phyloP scores from a whole-genome alignment of 176 grass and related monocot species.

The Microstegium vimineum region DNA sequence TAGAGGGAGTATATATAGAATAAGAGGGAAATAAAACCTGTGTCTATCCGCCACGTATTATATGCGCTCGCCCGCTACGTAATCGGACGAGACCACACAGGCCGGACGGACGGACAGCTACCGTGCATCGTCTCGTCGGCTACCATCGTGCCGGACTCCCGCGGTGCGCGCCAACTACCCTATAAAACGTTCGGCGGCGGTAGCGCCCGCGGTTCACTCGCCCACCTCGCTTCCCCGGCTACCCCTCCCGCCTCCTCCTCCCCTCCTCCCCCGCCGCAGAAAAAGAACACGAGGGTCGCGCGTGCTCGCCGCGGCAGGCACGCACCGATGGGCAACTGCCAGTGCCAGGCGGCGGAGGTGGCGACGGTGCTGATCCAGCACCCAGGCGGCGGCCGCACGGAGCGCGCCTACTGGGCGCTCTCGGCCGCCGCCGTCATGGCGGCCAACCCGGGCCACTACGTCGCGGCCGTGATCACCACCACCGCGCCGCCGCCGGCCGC shows the following conservation, averaged over 20 bases:
- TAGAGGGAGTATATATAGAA: too few relatives aligned
- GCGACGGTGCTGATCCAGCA: constrained; percentile 80
- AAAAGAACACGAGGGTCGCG: background rate
- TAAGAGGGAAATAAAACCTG: background rate
- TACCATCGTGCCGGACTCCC: background rate
- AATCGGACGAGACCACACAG: background rate
- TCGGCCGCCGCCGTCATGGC: constrained; percentile 75
- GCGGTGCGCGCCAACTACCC: background rate
- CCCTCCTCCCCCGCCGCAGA: background rate
- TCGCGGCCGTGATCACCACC: constrained; percentile 63
- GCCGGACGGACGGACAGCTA: background rate
- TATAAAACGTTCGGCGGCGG: constrained; percentile 36
- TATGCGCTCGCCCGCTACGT: background rate
- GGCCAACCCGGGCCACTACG: constrained; percentile 86
- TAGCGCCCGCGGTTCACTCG: constrained; percentile 4
- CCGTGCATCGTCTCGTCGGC: constrained; percentile 20
- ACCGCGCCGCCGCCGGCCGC: constrained; percentile 3
- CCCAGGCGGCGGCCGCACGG: constrained; percentile 54
- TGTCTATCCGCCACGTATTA: background rate
- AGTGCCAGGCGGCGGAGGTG: constrained; percentile 90
- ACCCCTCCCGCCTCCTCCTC: background rate
- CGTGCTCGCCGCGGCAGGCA: background rate
- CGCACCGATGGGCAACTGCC: constrained; percentile 80
- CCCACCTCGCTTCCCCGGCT: background rate
- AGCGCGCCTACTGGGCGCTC: constrained; percentile 63